These are phyloP conservation scores for Epichloe uncinata DNA, from an alignment of 2,329 filamentous ascomycete genomes.

Conservation along the genomic window DNA sequence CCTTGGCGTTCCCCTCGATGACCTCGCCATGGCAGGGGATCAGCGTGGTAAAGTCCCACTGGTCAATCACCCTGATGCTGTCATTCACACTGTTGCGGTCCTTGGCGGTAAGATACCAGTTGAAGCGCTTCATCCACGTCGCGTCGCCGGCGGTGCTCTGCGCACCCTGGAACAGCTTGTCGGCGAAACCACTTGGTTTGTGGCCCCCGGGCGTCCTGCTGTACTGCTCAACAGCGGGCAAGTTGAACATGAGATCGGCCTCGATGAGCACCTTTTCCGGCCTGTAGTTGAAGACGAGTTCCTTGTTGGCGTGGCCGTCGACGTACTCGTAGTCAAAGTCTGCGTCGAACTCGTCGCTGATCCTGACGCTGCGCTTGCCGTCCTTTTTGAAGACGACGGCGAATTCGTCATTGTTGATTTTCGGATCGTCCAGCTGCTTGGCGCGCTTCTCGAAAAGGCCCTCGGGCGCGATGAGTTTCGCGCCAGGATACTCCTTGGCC, in stretches of 20 bases:
- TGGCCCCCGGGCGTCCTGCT: constrained; percentile 42
- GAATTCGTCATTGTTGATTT: constrained; percentile 43
- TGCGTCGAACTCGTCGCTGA: constrained; percentile 67
- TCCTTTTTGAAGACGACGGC: constrained; percentile 52
- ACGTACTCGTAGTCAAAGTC: constrained; percentile 86
- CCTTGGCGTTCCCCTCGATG: constrained; percentile 61
- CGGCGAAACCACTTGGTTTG: constrained; percentile 22
- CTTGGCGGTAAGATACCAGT: constrained; percentile 60
- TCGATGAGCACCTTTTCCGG: constrained; percentile 69
- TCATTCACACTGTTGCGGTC: constrained; percentile 58
- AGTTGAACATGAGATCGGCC: constrained; percentile 85
- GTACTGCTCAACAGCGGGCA: constrained; percentile 81
- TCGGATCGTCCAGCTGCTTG: constrained; percentile 33
- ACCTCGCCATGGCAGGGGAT: constrained; percentile 92
- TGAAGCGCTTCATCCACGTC: constrained; percentile 65
- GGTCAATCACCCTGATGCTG: constrained; percentile 53
- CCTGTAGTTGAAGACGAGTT: constrained; percentile 77
- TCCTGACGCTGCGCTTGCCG: constrained; percentile 34
- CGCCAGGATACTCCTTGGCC: constrained; percentile 64
- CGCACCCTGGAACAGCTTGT: constrained; percentile 34
- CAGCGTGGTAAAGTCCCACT: constrained; percentile 75
- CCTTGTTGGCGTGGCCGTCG: constrained; percentile 65
- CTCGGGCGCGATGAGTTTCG: constrained; percentile 69
- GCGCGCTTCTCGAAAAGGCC: constrained; percentile 73
- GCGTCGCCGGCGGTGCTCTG: constrained; percentile 51